phyloP scores from a whole-genome alignment of 75 land plant genomes.

The Selaginella moellendorffii region DNA sequence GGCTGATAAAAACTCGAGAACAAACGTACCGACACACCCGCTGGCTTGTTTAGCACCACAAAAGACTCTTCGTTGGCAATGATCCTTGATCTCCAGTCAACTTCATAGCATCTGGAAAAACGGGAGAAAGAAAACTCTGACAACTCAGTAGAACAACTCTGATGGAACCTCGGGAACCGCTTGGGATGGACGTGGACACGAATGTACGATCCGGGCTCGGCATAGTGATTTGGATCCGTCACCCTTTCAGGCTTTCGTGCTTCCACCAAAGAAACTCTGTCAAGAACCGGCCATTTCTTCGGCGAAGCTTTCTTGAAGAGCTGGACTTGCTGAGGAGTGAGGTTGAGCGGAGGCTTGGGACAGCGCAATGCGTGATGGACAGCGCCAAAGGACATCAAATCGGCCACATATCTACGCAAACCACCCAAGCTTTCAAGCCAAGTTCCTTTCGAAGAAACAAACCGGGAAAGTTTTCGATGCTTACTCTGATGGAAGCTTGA shows the following conservation, averaged over 20 bases:
- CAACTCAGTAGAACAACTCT: not conserved
- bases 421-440: too few species aligned
- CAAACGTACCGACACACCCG: conserved; percentile 67
- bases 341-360: conserved; percentile 55
- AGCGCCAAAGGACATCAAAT: conserved; percentile 90
- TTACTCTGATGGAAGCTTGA: conserved; percentile 78
- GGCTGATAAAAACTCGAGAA: not conserved
- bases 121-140: too few species aligned
- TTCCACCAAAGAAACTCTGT: conserved; percentile 78
- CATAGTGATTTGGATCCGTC: conserved; percentile 34
- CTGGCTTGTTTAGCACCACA: conserved; percentile 93
- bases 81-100: conserved; percentile 85
- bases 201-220: conserved; percentile 80
- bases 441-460: not conserved
- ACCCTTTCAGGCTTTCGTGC: conserved; percentile 80
- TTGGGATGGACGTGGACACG: conserved; percentile 96
- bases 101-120: conserved; percentile 73
- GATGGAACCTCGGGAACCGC: conserved; percentile 70
- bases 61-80: conserved; percentile 69
- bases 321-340: conserved; percentile 38
- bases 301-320: conserved; percentile 47
- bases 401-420: conserved; percentile 44
- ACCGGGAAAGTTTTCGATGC: too few species aligned
- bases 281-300: conserved; percentile 15
- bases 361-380: conserved; percentile 79